Base-by-base conservation (phyloP, 805 yeast genomes). In the Starmerella stellata region DNA sequence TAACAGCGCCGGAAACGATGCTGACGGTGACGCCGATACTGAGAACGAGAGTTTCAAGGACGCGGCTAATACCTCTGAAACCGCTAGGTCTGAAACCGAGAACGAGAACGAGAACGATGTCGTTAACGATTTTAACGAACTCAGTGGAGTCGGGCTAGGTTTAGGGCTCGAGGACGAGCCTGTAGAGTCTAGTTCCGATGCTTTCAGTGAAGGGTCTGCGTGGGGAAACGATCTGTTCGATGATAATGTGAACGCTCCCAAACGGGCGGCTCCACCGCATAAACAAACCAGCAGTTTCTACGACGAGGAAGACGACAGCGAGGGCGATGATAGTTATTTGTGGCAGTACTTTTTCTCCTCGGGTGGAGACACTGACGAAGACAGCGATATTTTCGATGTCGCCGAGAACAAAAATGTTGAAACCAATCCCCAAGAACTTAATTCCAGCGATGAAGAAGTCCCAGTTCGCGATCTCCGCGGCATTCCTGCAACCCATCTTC, bases 291-390 rank as follows among this genome's bases (percentile, higher is more conserved):
- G 16, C 44, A 36, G 36, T 31, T 21, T 47, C 45, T 14, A 35
- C 50, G 29, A 31, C 24, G 30, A 19, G 11, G 21, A 4, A 7
- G 34, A 31, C 30, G 40, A 28, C 4, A 14, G 32, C 15, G 34
- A 31, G 16, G 47, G 28, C 14, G 35, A 40, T 23, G 85, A 78
- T 51, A 65, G 78, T 3, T 74, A 77, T 50, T 60, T 79, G 30
- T 72, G 83, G 75, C 75, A 75, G 52, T 78, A 78, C 55, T 75
- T 78, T 47, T 75, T 79, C 53, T 63, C 68, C 18, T 62, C 69
- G 2, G 58, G 51, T 24, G 57, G 58, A 8, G 51, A 53, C 28
- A 53, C 47, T 14, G 54, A 46, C 11, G 52, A 55, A 4, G 48
- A 51, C 31, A 52, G 48, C 15, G 53, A 44, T 17, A 50, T 44